These are phyloP conservation scores for Trifolium subterraneum DNA, from an alignment of 306 rosid species.

Conservation along the genomic window DNA sequence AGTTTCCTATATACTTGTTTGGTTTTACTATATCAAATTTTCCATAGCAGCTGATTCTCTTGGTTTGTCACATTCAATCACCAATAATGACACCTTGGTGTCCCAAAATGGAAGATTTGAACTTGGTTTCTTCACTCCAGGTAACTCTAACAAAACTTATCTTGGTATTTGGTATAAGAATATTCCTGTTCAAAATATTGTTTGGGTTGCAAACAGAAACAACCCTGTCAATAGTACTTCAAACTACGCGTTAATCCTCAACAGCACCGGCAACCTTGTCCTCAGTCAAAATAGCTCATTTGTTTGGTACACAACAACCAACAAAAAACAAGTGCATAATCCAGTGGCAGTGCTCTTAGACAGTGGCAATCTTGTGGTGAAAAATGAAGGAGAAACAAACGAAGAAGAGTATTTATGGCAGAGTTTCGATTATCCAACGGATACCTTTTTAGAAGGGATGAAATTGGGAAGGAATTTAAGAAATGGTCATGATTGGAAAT, in stretches of 20 bases:
- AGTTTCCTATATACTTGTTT: background rate
- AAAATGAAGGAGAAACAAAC: background rate
- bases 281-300: background rate
- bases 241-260: background rate
- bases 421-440: background rate
- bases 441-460: background rate
- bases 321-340: background rate
- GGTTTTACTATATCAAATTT: background rate
- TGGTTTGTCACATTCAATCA: background rate
- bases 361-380: background rate
- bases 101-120: background rate
- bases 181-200: too few relatives aligned
- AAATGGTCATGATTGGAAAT: background rate
- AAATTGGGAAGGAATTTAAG: background rate
- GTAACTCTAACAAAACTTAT: background rate
- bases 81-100: background rate
- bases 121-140: too few relatives aligned
- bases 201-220: too few relatives aligned
- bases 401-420: background rate
- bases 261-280: background rate
- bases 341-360: background rate
- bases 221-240: too few relatives aligned
- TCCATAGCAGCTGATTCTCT: background rate
- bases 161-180: background rate
- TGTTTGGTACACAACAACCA: background rate